These are phyloP conservation scores for Auriscalpium orientale DNA, from an alignment of 768 basidiomycete genomes.

Conservation along the genomic window DNA sequence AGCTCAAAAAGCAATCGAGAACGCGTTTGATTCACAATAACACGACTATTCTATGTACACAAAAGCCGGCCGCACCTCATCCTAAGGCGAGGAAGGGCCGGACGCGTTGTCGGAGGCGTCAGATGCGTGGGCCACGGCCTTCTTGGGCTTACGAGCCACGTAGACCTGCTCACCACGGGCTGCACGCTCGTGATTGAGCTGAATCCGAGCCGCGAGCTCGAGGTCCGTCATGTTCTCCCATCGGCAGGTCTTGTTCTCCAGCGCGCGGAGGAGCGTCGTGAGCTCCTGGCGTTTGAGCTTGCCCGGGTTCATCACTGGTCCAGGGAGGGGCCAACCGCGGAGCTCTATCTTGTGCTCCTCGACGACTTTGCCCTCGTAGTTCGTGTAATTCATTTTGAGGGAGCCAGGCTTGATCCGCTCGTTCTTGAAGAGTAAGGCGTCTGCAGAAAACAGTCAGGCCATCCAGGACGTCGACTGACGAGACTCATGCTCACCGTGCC, in stretches of 20 bases:
- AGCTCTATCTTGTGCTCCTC: background rate
- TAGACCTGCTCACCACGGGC: background rate
- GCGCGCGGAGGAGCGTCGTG: background rate
- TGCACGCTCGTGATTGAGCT: too few relatives aligned
- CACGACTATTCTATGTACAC: too few relatives aligned
- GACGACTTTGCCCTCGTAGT: background rate
- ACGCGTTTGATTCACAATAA: too few relatives aligned
- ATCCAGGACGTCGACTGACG: background rate
- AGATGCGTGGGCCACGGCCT: background rate
- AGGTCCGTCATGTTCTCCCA: background rate
- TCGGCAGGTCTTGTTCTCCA: background rate
- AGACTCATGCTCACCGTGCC: background rate
- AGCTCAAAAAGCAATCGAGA: too few relatives aligned
- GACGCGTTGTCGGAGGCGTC: background rate
- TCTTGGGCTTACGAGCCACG: background rate
- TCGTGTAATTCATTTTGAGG: background rate
- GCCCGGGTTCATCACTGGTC: background rate
- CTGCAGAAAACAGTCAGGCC: background rate
- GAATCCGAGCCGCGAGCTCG: background rate
- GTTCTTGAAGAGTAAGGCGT: background rate
- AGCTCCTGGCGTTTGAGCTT: background rate
- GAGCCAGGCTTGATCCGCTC: too few relatives aligned
- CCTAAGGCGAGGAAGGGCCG: background rate
- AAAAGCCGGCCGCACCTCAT: too few relatives aligned
- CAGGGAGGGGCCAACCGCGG: background rate